phyloP scores from a whole-genome alignment of 2,329 filamentous ascomycete species.

The Ceratocystis ficicola region DNA sequence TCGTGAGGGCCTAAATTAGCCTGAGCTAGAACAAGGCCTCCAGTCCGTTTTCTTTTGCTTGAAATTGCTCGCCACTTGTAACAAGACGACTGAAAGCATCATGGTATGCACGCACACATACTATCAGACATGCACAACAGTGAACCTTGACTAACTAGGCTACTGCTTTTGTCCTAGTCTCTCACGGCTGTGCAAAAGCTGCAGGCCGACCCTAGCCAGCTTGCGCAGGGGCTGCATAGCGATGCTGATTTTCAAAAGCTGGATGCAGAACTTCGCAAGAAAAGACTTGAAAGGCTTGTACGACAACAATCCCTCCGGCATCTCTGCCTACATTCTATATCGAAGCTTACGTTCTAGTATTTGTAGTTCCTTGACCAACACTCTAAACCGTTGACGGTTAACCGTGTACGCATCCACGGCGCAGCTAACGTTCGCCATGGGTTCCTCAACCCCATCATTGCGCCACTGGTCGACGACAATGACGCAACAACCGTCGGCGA shows the following conservation, averaged over 20 bases:
- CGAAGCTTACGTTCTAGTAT: neutral
- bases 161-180: neutral
- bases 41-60: neutral
- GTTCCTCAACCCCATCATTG: conserved; percentile 73
- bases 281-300: conserved; percentile 22
- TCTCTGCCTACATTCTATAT: neutral
- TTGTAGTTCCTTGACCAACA: conserved; percentile 65
- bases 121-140: neutral
- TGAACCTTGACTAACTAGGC: neutral
- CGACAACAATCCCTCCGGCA: neutral
- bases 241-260: conserved; percentile 22
- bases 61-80: neutral
- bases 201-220: conserved; percentile 19
- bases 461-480: conserved; percentile 57
- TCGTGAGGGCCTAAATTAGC: neutral
- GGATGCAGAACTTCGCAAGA: conserved; percentile 22
- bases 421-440: conserved; percentile 68
- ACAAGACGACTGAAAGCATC: neutral
- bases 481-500: conserved; percentile 61
- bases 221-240: conserved; percentile 21
- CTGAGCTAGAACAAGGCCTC: neutral
- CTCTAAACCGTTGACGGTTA: conserved; percentile 76
- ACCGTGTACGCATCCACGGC: conserved; percentile 51
- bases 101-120: neutral
- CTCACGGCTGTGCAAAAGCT: conserved; percentile 17